Base-by-base conservation (phyloP, 2,329 filamentous ascomycete genomes). In the Trichoderma simmonsii region DNA sequence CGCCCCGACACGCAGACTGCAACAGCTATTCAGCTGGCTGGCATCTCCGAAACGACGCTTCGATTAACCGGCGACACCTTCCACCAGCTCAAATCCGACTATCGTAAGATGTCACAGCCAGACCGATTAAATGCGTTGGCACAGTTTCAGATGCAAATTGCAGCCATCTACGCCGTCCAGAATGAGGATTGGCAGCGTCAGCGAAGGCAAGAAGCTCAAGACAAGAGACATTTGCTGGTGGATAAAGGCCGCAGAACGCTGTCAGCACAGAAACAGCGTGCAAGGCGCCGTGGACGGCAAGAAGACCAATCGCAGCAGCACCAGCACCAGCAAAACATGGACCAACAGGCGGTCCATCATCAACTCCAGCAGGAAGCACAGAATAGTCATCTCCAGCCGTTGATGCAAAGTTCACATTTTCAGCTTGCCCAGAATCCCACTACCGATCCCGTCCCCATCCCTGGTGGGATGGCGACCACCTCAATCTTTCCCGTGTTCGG, bases 151-250 rank as follows among this genome's bases (percentile, higher is more conserved):
- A 78, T 85, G 14, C 77, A 83, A 15, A 79, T 85, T 26, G 83
- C 83, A 8, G 83, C 83, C 59, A 83, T 85, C 14, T 85, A 84
- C 67, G 83, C 83, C 12, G 78, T 85, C 2, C 82, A 85, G 62
- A 85, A 84, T 72, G 83, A 85, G 73, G 83, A 84, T 54, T 73
- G 81, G 63, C 83, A 84, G 73, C 79, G 83, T 12, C 80, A 82
- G 64, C 77, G 78, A 66, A 78, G 83, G 21, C 80, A 81, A 63
- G 81, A 83, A 9, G 78, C 79, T 5, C 81, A 82, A 65, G 79
- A 83, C 54, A 80, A 78, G 72, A 78, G 82, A 4, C 81, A 83
- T 71, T 77, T 76, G 18, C 79, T 83, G 62, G 79, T 83, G 4
- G 83, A 83, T 24, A 77, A 82, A 15, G 75, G 69, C 6, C 78